A percentile compares a stretch with the other conserved stretches of the same genome.
Conservation (phyloP, 768 basidiomycete species). For the Termitomyces sp. region DNA sequence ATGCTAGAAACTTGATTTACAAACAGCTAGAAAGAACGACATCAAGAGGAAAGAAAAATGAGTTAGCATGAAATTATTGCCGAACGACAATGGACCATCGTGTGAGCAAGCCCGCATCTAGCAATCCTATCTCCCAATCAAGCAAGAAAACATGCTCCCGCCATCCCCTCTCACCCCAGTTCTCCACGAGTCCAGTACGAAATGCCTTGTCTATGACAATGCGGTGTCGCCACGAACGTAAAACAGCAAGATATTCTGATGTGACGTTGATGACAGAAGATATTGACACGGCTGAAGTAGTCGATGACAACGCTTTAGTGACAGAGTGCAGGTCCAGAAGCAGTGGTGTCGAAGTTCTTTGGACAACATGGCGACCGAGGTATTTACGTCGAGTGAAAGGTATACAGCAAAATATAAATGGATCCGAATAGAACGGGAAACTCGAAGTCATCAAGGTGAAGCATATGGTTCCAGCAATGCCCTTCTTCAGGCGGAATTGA, state of each 20-base stretch:
- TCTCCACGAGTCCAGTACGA: conserved; percentile 24
- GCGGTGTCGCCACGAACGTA: conserved; percentile 19
- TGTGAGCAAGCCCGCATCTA: conserved; percentile 36
- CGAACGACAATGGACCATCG: conserved; percentile 41
- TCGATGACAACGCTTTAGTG: conserved; percentile 28
- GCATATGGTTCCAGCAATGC: conserved; percentile 18
- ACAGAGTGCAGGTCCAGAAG: conserved; percentile 32
- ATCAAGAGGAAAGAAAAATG: neutral
- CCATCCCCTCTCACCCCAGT: conserved; percentile 32
- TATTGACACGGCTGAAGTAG: conserved; percentile 23
- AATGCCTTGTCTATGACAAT: conserved; percentile 22
- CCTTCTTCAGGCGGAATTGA: conserved; percentile 15
- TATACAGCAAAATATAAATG: conserved; percentile 36
- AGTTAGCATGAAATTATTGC: conserved; percentile 8
- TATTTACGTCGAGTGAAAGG: conserved; percentile 35
- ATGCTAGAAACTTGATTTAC: neutral
- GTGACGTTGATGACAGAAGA: conserved; percentile 37
- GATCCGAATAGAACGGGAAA: conserved; percentile 26
- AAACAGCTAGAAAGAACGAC: neutral
- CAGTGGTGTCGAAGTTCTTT: conserved; percentile 32
- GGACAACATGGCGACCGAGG: conserved; percentile 5
- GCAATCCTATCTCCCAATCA: conserved; percentile 48
- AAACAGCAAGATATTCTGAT: conserved; percentile 20
- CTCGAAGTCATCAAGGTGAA: conserved; percentile 34
- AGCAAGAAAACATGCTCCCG: conserved; percentile 42